Percentiles rank a stretch among this genome's conserved stretches.
phyloP scores from a whole-genome alignment of 768 basidiomycete genomes.

The Favolaschia claudopus region DNA sequence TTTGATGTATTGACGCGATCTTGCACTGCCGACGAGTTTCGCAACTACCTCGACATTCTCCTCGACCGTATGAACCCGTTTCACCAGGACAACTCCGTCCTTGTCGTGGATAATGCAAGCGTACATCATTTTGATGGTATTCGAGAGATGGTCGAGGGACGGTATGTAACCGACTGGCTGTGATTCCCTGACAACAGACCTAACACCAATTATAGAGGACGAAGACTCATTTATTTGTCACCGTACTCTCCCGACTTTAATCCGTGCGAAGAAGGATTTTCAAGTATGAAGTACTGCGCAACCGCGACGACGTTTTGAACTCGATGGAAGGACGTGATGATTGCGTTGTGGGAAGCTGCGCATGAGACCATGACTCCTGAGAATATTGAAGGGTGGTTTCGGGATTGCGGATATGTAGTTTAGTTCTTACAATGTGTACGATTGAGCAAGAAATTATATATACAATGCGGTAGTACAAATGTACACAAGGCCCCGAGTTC shows the following conservation, averaged over 20 bases:
- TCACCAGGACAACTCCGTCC: conserved; percentile 36
- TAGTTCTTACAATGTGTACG: neutral
- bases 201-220: conserved; percentile 13
- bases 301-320: conserved; percentile 20
- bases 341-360: conserved; percentile 28
- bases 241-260: conserved; percentile 43
- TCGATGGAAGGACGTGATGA: conserved; percentile 18
- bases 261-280: conserved; percentile 41
- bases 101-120: conserved; percentile 45
- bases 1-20: conserved; percentile 37
- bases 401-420: conserved; percentile 31
- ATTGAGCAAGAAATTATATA: neutral
- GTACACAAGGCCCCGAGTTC: too few species aligned
- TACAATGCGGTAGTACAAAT: too few species aligned
- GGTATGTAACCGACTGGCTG: conserved; percentile 6
- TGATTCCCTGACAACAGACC: neutral
- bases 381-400: conserved; percentile 31
- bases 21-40: conserved; percentile 32
- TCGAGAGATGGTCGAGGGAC: conserved; percentile 30
- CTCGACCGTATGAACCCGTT: conserved; percentile 42
- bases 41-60: conserved; percentile 29
- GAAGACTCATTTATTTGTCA: conserved; percentile 35
- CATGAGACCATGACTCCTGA: conserved; percentile 26
- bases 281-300: conserved; percentile 29
- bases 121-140: conserved; percentile 38